Evolutionary conservation across 2,329 filamentous ascomycete genomes (phyloP).

Genomic region (Hymenoscyphus fructigenus): DNA sequence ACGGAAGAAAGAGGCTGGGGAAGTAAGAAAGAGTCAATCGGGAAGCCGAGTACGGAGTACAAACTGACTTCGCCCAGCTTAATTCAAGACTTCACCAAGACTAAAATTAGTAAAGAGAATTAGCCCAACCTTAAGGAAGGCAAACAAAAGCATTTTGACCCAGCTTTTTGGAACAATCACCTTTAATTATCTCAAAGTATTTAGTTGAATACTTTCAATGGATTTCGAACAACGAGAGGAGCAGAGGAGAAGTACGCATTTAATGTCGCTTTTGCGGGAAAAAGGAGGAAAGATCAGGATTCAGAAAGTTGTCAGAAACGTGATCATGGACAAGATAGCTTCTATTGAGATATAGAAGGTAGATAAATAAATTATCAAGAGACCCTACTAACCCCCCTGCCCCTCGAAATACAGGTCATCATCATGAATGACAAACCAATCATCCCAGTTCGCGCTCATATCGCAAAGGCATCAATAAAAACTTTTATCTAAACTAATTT

Average conservation of each 20-base stretch:
- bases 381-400: neutral
- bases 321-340: neutral
- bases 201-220: no score
- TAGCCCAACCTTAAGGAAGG: no score
- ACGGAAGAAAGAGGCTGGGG: no score
- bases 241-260: no score
- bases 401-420: neutral
- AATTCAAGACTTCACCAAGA: neutral
- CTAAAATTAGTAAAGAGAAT: neutral
- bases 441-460: neutral
- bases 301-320: neutral
- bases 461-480: neutral
- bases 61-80: neutral
- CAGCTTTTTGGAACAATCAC: no score
- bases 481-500: conserved; percentile 6
- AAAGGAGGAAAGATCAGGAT: no score
- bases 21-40: no score
- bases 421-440: neutral
- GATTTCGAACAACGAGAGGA: no score
- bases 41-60: no score
- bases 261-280: no score
- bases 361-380: neutral
- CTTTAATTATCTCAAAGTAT: no score
- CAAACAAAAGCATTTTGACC: no score
- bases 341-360: neutral